These are phyloP conservation scores for Tetrahymena malaccensis DNA, from an alignment of 73 alveolate genomes.

Conservation along the genomic window DNA sequence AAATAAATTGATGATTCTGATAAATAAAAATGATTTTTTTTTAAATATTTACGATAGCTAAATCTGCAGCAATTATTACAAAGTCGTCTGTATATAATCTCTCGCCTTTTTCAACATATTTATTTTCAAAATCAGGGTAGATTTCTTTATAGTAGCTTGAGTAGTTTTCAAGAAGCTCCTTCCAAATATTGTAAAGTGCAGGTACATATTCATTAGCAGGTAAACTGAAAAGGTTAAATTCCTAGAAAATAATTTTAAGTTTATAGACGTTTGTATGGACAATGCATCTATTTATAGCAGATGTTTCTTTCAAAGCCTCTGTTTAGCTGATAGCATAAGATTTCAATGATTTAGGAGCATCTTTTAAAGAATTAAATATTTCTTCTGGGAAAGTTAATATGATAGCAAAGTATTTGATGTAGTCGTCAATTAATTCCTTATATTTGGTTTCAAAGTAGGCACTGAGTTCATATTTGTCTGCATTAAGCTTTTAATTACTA, in stretches of 20 bases:
- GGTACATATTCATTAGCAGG: not conserved
- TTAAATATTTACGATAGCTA: not conserved
- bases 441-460: not conserved
- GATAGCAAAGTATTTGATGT: not conserved
- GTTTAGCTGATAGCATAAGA: not conserved
- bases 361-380: not conserved
- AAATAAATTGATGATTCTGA: not conserved
- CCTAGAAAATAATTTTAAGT: not conserved
- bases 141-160: not conserved
- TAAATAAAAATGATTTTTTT: not conserved
- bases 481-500: not conserved
- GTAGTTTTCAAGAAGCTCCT: not conserved
- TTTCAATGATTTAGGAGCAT: not conserved
- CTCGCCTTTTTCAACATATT: not conserved
- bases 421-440: not conserved
- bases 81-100: not conserved
- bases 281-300: not conserved
- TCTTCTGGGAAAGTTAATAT: not conserved
- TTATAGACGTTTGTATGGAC: not conserved
- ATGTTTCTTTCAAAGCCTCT: not conserved
- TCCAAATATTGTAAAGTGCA: not conserved
- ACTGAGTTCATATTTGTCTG: not conserved
- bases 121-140: not conserved
- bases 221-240: not conserved
- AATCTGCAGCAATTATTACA: not conserved